Percentiles rank a stretch among this genome's conserved stretches.
Evolutionary conservation across 345 rosid genomes (phyloP).

Genomic region (Rhizophora mangle): DNA sequence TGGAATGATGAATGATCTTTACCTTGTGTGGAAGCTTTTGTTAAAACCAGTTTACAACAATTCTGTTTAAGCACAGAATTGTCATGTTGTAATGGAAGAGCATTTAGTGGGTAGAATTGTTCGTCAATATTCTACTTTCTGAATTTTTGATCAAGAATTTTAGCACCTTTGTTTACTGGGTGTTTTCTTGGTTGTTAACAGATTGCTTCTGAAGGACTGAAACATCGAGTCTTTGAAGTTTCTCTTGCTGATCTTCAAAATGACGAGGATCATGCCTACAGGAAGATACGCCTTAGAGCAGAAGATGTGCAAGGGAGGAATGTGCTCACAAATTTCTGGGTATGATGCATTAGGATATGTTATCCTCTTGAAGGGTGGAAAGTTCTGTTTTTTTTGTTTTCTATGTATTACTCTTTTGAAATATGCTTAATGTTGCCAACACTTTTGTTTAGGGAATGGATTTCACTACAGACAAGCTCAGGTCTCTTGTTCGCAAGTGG

Average conservation of each 20-base stretch:
- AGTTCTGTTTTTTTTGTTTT: neutral
- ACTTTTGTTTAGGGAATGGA: constrained; percentile 65
- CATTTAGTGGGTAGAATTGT: neutral
- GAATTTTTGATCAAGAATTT: neutral
- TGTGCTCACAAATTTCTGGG: constrained; percentile 95
- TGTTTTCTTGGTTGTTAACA: constrained; percentile 15
- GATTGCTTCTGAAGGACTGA: constrained; percentile 98
- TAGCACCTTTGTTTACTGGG: neutral
- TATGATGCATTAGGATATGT: constrained; percentile 20
- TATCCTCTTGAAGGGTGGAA: neutral
- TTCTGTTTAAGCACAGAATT: neutral
- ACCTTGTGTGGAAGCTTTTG: neutral
- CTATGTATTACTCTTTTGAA: neutral
- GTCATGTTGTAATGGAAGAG: neutral
- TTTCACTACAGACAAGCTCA: constrained; percentile 86
- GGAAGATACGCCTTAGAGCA: constrained; percentile 90
- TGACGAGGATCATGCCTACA: constrained; percentile 81
- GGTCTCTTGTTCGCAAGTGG: constrained; percentile 96
- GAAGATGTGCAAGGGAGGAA: constrained; percentile 93
- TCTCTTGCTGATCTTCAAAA: constrained; percentile 86
- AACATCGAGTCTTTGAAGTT: constrained; percentile 84
- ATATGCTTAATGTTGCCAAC: no score
- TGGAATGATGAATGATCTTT: neutral
- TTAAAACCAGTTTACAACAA: neutral
- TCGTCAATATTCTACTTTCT: neutral